Evolutionary conservation across 164 flowering plant species (phyloP), one percentile per base, ranked within the genome.

Genomic region (Magnolia changhungtana): DNA sequence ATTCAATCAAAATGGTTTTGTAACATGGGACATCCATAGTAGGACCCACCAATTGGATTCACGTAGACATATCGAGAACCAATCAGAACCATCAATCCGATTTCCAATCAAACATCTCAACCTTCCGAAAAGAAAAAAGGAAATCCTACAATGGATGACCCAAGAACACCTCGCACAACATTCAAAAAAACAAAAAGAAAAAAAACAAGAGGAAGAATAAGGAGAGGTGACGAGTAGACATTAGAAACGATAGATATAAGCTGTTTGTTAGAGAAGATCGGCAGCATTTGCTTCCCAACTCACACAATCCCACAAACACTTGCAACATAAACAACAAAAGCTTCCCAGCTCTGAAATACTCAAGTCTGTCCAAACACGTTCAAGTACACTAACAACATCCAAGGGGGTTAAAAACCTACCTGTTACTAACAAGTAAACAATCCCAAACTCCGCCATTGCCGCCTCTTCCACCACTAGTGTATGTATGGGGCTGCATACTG

Each of bases 401-500:
- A 11, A 55, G 61, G 61, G 45, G 61, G 13, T 55, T 11, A 55
- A 55, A 9, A 16, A 55, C 16, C 61, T 55, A 55, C 13, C 8
- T 8, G 61, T 55, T 16, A 55, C 61, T 55, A 55, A 10, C 61
- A 55, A 55, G 61, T 55, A 55, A 16, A 55, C 18, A 3, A 55
- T 55, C 61, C 61, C 61, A 55, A 16, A 8, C 61, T 11, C 61
- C 19, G 19, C 61, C 61, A 21, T 65, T 7, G 4, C 68, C 29
- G 1, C 63, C 68, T 74, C 72, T 78, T 80, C 74, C 77, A 76
- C 68, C 76, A 77, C 83, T 90, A 93, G 91, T 90, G 97, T 75
- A 93, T 86, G 78, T 90, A 93, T 1, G 94, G 85, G 67, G 93
- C 84, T 73, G 90, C 94, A 77, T 93, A 93, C 87, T 91, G 97